These are phyloP conservation scores for Wickerhamiella hasegawae DNA, from an alignment of 805 yeast genomes.

Conservation along the genomic window DNA sequence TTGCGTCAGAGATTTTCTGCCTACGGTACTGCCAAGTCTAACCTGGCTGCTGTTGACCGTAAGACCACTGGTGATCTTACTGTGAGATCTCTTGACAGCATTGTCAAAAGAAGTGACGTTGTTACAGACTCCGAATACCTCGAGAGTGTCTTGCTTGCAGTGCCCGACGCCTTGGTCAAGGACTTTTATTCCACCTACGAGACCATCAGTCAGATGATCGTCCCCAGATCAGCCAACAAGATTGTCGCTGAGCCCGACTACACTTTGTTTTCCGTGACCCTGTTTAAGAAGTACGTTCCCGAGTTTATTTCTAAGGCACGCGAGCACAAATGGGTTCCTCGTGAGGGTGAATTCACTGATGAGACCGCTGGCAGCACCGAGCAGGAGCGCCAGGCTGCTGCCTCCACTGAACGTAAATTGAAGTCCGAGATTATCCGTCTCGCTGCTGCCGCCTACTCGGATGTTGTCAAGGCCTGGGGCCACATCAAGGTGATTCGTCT, in stretches of 20 bases:
- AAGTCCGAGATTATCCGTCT: slow-evolving; percentile 63
- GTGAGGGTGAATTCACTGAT: slow-evolving; percentile 81
- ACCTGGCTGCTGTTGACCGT: slow-evolving; percentile 75
- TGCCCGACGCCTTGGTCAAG: slow-evolving; percentile 48
- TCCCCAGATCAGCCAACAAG: slow-evolving; percentile 72
- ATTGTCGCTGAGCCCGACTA: slow-evolving; percentile 63
- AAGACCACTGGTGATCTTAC: slow-evolving; percentile 88
- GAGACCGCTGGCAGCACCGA: slow-evolving; percentile 54
- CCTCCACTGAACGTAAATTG: slow-evolving; percentile 54
- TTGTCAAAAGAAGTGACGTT: slow-evolving; percentile 70
- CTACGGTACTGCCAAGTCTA: slow-evolving; percentile 72
- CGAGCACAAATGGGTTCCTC: slow-evolving; percentile 78
- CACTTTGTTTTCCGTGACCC: slow-evolving; percentile 55
- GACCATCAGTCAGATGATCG: slow-evolving; percentile 60
- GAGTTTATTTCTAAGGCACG: slow-evolving; percentile 58
- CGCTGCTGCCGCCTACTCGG: slow-evolving; percentile 79
- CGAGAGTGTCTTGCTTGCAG: slow-evolving; percentile 73
- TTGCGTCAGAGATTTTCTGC: slow-evolving; percentile 57
- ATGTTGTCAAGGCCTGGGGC: slow-evolving; percentile 71
- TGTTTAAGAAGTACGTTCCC: slow-evolving; percentile 65
- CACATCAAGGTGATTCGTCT: slow-evolving; percentile 78
- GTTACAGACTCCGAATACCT: slow-evolving; percentile 76
- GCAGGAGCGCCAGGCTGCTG: slow-evolving; percentile 63
- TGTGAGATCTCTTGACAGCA: slow-evolving; percentile 76
- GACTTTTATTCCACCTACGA: slow-evolving; percentile 63